phyloP scores from a whole-genome alignment of 2,329 filamentous ascomycete genomes.

The Aspergillus fijiensis region DNA sequence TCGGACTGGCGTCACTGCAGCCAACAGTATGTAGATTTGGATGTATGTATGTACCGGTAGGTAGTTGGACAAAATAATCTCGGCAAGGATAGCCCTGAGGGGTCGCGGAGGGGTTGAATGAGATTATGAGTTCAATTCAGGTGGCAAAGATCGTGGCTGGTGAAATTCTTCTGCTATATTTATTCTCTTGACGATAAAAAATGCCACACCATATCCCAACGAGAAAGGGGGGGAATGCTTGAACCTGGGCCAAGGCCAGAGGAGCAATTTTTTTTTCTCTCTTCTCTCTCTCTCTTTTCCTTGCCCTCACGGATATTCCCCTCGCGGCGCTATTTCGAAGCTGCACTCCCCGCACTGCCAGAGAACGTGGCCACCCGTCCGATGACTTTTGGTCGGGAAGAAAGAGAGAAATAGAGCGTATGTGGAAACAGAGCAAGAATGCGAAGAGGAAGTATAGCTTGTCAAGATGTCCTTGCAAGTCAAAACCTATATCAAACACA shows the following conservation, averaged over 20 bases:
- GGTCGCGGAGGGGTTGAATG: background rate
- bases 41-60: background rate
- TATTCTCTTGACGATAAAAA: background rate
- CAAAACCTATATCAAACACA: background rate
- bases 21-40: background rate
- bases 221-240: background rate
- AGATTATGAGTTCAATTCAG: background rate
- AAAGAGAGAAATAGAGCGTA: background rate
- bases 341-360: constrained; percentile 7
- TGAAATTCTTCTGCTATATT: background rate
- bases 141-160: background rate
- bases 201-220: background rate
- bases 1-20: background rate
- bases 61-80: too few species aligned
- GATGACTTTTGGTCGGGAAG: background rate
- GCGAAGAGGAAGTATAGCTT: background rate
- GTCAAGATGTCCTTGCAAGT: background rate
- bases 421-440: background rate
- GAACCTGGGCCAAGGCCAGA: background rate
- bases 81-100: background rate
- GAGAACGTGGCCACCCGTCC: constrained; percentile 6
- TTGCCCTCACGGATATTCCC: background rate
- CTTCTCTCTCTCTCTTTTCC: too few species aligned
- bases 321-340: constrained; percentile 8
- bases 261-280: background rate